These are phyloP conservation scores for Solanum dulcamara DNA, from an alignment of 257 asterid species.

Conservation along the genomic window DNA sequence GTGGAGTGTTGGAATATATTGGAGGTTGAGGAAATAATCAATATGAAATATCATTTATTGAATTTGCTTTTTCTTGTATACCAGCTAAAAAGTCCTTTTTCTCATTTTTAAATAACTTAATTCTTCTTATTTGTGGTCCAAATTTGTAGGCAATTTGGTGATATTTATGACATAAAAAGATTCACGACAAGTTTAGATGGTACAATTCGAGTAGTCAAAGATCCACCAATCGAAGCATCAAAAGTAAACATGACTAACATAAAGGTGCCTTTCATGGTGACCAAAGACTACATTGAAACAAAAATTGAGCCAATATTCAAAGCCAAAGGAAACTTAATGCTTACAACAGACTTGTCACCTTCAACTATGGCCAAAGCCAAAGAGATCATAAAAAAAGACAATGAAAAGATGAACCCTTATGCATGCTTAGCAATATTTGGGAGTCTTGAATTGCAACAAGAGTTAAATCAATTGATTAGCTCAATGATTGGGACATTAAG, in stretches of 20 bases:
- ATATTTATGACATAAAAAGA: slow-evolving; percentile 35
- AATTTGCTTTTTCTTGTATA: neutral
- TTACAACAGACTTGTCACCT: slow-evolving; percentile 18
- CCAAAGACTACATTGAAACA: slow-evolving; percentile 22
- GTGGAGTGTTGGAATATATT: neutral
- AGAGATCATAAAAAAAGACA: neutral
- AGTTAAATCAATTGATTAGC: slow-evolving; percentile 23
- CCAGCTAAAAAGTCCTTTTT: neutral
- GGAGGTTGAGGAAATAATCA: neutral
- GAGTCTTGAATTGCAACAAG: slow-evolving; percentile 28
- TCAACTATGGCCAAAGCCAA: neutral
- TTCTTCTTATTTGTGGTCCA: neutral
- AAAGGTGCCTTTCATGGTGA: slow-evolving; percentile 26
- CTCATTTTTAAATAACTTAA: too few species aligned
- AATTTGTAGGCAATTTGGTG: slow-evolving; percentile 38
- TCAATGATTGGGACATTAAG: slow-evolving; percentile 38
- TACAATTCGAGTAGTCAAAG: slow-evolving; percentile 24
- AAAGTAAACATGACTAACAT: slow-evolving; percentile 8
- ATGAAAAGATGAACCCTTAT: neutral
- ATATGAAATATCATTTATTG: neutral
- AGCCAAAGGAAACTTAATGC: slow-evolving; percentile 19
- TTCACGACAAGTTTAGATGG: slow-evolving; percentile 42
- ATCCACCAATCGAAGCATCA: slow-evolving; percentile 10
- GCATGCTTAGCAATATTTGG: slow-evolving; percentile 37
- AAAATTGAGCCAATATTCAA: slow-evolving; percentile 33